These are phyloP conservation scores for Phytophthora ramorum DNA, from an alignment of 352 stramenopile genomes.

Conservation along the genomic window DNA sequence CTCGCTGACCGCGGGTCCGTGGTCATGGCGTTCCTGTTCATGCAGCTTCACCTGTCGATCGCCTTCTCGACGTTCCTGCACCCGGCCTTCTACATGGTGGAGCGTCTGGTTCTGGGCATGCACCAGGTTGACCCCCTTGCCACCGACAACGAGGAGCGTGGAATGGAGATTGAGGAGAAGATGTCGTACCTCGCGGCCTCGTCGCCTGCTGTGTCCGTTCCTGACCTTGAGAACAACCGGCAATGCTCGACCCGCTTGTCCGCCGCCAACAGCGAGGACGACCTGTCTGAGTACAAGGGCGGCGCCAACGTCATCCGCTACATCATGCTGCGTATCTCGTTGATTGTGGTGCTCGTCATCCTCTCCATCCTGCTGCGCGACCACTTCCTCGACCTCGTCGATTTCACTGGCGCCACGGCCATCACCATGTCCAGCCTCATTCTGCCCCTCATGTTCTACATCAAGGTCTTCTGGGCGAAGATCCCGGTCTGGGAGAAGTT, in stretches of 20 bases:
- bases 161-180: slow-evolving; percentile 26
- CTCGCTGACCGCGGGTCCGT: slow-evolving; percentile 39
- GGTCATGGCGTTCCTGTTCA: slow-evolving; percentile 53
- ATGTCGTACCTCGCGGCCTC: slow-evolving; percentile 26
- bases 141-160: slow-evolving; percentile 24
- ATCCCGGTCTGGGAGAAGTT: slow-evolving; percentile 47
- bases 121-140: slow-evolving; percentile 29
- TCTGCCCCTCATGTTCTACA: slow-evolving; percentile 47
- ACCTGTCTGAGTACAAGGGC: slow-evolving; percentile 35
- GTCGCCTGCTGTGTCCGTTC: background rate
- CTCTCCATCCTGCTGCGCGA: slow-evolving; percentile 39
- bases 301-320: slow-evolving; percentile 35
- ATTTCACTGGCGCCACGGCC: slow-evolving; percentile 47
- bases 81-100: slow-evolving; percentile 54
- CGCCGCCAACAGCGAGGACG: slow-evolving; percentile 19
- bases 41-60: slow-evolving; percentile 62
- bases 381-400: slow-evolving; percentile 44
- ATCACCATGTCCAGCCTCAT: slow-evolving; percentile 46
- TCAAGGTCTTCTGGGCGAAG: slow-evolving; percentile 41
- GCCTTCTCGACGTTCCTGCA: slow-evolving; percentile 57
- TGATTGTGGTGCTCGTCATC: slow-evolving; percentile 38
- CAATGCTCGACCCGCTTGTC: slow-evolving; percentile 1
- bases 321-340: slow-evolving; percentile 36
- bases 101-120: slow-evolving; percentile 52
- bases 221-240: slow-evolving; percentile 26